Percentiles rank a stretch among this genome's conserved stretches.
Conservation (phyloP, 1,284 basidiomycete species). For the Fomitopsis pinicola region DNA sequence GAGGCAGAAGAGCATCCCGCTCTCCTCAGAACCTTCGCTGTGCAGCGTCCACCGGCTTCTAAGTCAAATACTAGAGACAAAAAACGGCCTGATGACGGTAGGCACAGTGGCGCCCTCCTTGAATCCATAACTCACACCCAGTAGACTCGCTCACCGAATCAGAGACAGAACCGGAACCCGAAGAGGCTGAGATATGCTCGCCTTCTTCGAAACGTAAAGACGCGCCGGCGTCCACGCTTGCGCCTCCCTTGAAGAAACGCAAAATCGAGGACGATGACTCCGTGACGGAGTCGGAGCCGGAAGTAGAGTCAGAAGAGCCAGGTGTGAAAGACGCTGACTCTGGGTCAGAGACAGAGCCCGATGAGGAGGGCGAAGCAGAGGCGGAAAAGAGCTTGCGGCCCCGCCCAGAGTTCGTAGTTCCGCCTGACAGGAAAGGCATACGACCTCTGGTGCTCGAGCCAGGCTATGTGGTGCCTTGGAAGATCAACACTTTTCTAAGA, state of each 20-base stretch:
- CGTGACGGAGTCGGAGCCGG: constrained; percentile 22
- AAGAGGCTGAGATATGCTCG: background rate
- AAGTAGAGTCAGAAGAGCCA: constrained; percentile 9
- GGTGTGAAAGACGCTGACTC: background rate
- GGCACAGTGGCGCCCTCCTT: background rate
- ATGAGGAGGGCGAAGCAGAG: background rate
- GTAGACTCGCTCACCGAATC: constrained; percentile 2
- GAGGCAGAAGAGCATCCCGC: background rate
- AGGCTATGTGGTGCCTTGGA: constrained; percentile 51
- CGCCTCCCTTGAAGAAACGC: constrained; percentile 7
- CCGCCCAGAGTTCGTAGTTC: constrained; percentile 51
- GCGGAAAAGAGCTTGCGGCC: constrained; percentile 22
- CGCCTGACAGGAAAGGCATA: constrained; percentile 35
- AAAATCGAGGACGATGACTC: constrained; percentile 15
- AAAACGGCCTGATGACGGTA: background rate
- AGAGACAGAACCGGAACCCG: background rate
- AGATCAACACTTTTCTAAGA: constrained; percentile 78
- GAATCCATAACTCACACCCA: background rate
- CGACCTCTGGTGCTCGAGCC: constrained; percentile 33
- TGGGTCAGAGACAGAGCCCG: constrained; percentile 16
- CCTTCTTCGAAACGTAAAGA: constrained; percentile 3
- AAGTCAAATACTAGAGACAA: background rate
- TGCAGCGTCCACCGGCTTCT: background rate
- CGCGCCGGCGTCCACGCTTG: background rate
- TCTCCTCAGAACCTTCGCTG: constrained; percentile 1